Conservation (phyloP, 208 protist species). For the Acanthamoeba polyphaga region DNA sequence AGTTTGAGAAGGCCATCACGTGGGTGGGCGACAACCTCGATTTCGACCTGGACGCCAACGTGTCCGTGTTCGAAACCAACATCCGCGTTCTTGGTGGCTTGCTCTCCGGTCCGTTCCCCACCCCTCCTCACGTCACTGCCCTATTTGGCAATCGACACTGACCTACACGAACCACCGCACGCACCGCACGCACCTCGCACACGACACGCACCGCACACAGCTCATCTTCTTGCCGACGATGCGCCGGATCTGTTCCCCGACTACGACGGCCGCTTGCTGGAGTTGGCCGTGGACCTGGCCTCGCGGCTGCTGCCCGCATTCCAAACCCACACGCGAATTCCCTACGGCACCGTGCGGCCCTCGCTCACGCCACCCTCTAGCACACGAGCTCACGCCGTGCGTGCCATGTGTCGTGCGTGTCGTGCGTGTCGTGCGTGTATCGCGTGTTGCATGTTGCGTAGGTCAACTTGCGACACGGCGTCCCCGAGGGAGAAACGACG, state of each 20-base stretch:
- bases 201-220: no score
- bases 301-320: slow-evolving; percentile 90
- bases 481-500: slow-evolving; percentile 85
- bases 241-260: background rate
- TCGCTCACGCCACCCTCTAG: no score
- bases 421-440: background rate
- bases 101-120: slow-evolving; percentile 75
- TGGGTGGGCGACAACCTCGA: slow-evolving; percentile 90
- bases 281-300: slow-evolving; percentile 88
- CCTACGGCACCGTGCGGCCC: slow-evolving; percentile 88
- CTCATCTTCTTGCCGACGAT: slow-evolving; percentile 71
- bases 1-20: slow-evolving; percentile 85
- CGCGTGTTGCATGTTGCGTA: background rate
- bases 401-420: background rate
- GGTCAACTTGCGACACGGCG: slow-evolving; percentile 91
- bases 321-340: slow-evolving; percentile 92
- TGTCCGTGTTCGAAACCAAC: slow-evolving; percentile 94
- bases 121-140: no score
- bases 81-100: slow-evolving; percentile 93
- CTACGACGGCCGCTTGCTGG: slow-evolving; percentile 89
- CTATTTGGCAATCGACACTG: no score
- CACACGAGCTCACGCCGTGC: no score
- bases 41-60: slow-evolving; percentile 88
- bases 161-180: no score
- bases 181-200: no score